A percentile compares a stretch with the other conserved stretches of the same genome.
Conservation (phyloP, 2,329 filamentous ascomycete species). For the Fusarium sp. region DNA sequence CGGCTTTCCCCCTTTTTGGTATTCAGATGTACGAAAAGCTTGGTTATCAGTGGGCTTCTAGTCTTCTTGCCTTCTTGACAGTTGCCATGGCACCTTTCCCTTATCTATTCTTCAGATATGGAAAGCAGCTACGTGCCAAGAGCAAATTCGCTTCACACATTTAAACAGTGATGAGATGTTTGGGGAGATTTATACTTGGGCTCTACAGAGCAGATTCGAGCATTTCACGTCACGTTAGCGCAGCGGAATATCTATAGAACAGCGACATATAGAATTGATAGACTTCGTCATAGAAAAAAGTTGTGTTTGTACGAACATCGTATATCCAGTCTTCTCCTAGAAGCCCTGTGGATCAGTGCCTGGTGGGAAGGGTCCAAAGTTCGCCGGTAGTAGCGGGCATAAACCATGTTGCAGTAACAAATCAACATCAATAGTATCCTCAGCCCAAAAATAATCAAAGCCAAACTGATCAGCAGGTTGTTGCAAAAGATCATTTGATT, state of each 20-base stretch:
- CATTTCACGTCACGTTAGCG: accelerated
- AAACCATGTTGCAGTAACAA: conserved; percentile 28
- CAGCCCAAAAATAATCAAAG: conserved; percentile 21
- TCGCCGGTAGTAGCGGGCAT: conserved; percentile 18
- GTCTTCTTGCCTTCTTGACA: conserved; percentile 37
- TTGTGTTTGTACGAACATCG: background rate
- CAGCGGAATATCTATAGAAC: background rate
- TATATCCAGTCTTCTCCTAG: background rate
- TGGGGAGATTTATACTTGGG: background rate
- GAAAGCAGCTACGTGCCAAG: conserved; percentile 31
- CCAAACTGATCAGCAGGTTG: conserved; percentile 10
- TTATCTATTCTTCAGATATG: conserved; percentile 41
- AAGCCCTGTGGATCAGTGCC: background rate
- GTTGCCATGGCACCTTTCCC: conserved; percentile 39
- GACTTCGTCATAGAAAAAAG: background rate
- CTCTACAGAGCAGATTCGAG: accelerated
- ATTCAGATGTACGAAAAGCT: conserved; percentile 42
- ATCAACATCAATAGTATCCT: conserved; percentile 31
- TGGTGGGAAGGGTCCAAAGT: conserved; percentile 12
- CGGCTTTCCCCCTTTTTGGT: conserved; percentile 30
- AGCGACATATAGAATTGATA: background rate
- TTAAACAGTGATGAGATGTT: background rate
- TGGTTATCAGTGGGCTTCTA: conserved; percentile 39
- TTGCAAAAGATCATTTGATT: background rate
- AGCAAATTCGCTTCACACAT: conserved; percentile 31